phyloP scores from a whole-genome alignment of 2,329 filamentous ascomycete species.

The Venturia nashicola region DNA sequence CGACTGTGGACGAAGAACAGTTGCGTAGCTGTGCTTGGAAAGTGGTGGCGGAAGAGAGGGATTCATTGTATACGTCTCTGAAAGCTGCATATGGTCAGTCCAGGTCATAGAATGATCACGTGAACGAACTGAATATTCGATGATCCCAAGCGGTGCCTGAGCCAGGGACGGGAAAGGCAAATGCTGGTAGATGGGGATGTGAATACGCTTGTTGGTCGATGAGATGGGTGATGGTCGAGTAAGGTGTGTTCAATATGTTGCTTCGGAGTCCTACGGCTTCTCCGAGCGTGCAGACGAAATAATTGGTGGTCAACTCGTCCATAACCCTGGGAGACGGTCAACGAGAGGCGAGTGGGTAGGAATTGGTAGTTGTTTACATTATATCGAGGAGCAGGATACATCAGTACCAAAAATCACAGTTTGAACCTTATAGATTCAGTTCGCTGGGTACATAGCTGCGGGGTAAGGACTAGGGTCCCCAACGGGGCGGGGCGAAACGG shows the following conservation, averaged over 20 bases:
- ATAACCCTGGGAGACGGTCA: neutral
- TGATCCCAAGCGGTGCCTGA: slow-evolving; percentile 15
- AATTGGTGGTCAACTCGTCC: slow-evolving; percentile 25
- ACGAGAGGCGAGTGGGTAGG: too few relatives aligned
- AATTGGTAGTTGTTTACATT: too few relatives aligned
- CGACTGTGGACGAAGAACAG: slow-evolving; percentile 27
- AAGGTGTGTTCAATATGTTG: slow-evolving; percentile 24
- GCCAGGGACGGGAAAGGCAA: slow-evolving; percentile 35
- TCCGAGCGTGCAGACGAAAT: slow-evolving; percentile 50
- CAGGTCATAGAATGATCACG: neutral
- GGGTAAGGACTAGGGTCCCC: too few relatives aligned
- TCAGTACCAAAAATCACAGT: too few relatives aligned
- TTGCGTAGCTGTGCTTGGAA: slow-evolving; percentile 16
- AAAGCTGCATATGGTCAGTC: slow-evolving; percentile 15
- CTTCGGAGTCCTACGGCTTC: slow-evolving; percentile 30
- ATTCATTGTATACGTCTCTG: slow-evolving; percentile 21
- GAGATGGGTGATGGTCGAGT: slow-evolving; percentile 35
- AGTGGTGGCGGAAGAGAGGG: slow-evolving; percentile 22
- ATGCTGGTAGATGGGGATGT: slow-evolving; percentile 30
- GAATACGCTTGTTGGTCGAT: slow-evolving; percentile 34
- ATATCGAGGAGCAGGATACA: too few relatives aligned
- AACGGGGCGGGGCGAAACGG: too few relatives aligned
- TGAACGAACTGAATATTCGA: slow-evolving; percentile 17
- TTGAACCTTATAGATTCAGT: too few relatives aligned
- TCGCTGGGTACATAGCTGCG: too few relatives aligned